Evolutionary conservation across 768 basidiomycete species (phyloP), one percentile per base, ranked within the genome.

Genomic region (Symmetrospora coprosmae): DNA sequence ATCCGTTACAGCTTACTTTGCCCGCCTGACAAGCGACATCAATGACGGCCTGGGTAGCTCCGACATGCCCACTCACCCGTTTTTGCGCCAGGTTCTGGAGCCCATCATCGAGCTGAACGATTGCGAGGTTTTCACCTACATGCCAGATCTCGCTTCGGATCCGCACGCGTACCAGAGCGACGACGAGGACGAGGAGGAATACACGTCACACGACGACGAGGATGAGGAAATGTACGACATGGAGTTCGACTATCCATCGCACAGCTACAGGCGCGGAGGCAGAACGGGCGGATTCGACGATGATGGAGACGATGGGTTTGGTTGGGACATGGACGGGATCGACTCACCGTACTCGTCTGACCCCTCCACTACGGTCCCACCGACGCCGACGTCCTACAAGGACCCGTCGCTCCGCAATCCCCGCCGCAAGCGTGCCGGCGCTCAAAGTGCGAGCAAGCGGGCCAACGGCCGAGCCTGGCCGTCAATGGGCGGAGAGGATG

Each of bases 121-220:
- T 63, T 94, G 88, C 76, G 91, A 96, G 71, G 89, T 96, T 61
- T 99, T 84, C 74, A 86, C 87, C 2, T 99, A 90, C 76, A 79
- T 81, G 38, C 94, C 92, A 46, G 88, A 92, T 73, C 82, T 85
- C 61, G 88, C 92, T 66, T 83, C 84, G 25, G 94, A 99, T 75
- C 94, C 94, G 1, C 90, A 97, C 66, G 86, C 85, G 1, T 71
- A 66, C 35, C 68, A 69, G 37, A 67, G 71, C n/a, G 70, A 68
- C 5, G 72, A 70, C 38, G 65, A 67, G 7, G 71, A 71, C 21
- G 64, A 53, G 7, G 64, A 58, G 5, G 80, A 80, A 27, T 83
- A 86, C 68, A 84, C 84, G 69, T 34, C 37, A 25, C 60, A 67
- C 34, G 68, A 69, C 23, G 67, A 67, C 46, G 65, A 82, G 78